Evolutionary conservation across 2,329 filamentous ascomycete genomes (phyloP).

Genomic region (Lachnellula willkommii): DNA sequence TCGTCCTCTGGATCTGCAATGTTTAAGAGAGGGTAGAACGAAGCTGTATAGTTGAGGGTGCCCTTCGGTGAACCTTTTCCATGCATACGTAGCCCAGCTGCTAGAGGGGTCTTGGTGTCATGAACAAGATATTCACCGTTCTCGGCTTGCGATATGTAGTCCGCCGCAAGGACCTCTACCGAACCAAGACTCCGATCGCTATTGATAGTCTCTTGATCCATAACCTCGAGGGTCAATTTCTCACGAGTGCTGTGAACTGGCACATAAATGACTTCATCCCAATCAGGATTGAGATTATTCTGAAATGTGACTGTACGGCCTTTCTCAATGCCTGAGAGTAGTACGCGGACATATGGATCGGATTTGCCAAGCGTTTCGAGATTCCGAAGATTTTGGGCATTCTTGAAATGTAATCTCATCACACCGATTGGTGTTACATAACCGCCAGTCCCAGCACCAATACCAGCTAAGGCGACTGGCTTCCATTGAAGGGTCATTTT

Average conservation of each 20-base stretch:
- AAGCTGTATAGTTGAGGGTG: conserved; percentile 69
- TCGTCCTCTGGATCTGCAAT: conserved; percentile 87
- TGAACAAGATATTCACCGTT: conserved; percentile 75
- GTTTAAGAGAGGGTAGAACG: conserved; percentile 88
- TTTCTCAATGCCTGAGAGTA: conserved; percentile 86
- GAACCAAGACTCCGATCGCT: conserved; percentile 85
- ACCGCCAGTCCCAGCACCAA: conserved; percentile 71
- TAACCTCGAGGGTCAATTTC: conserved; percentile 82
- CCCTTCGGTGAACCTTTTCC: conserved; percentile 73
- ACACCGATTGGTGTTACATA: conserved; percentile 94
- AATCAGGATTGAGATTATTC: conserved; percentile 92
- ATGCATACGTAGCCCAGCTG: conserved; percentile 67
- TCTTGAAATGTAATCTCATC: conserved; percentile 87
- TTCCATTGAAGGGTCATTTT: conserved; percentile 96
- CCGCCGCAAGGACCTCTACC: conserved; percentile 68
- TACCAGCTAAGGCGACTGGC: conserved; percentile 79
- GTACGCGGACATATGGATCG: conserved; percentile 84
- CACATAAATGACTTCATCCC: conserved; percentile 92
- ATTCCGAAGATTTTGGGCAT: conserved; percentile 78
- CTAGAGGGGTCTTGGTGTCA: conserved; percentile 64
- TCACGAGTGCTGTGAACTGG: conserved; percentile 82
- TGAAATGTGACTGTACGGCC: conserved; percentile 90
- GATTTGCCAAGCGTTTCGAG: conserved; percentile 95
- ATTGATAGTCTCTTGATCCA: conserved; percentile 91
- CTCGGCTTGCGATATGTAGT: conserved; percentile 74